Base-by-base conservation (phyloP, 2,329 filamentous ascomycete species). In the Penicillium frequentans region DNA sequence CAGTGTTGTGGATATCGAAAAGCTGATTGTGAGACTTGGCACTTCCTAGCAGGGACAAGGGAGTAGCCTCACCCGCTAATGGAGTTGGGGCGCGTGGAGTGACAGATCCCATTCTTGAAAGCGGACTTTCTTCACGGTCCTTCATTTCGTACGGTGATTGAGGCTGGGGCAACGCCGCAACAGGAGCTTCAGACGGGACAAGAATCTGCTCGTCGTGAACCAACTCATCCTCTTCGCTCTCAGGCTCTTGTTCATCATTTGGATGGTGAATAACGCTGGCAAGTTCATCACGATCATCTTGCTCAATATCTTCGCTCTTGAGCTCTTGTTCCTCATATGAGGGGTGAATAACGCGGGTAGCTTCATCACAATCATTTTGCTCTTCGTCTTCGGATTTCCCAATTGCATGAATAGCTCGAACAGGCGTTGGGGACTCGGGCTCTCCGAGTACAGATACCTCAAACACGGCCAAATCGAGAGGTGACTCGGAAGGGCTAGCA, bases 21-120 rank as follows among this genome's bases (percentile, higher is more conserved):
- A 69, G 48, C 33, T 69, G 65, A 24, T 65, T 65, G 44, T 73
- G 68, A 8, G 73, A 73, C 8, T 65, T 63, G 19, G 64, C 65
- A 31, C 65, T 58, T 19, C 39, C 53, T 11, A 24, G 50, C 44
- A 62, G 49, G 21, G 55, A 56, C 24, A 50, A 51, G 23, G 39
- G 39, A 6, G 60, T 60, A 7, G 44, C 44, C 16, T 51, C 21
- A 19, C 29, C 52, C 6, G 51, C 44, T 24, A 64, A 63, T 4
- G 68, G 64, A 27, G 68, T 66, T 3, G 64, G 61, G 10, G 62
- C 64, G 21, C 61, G 50, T 6, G 67, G 64, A 21, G 65, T 61
- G 16, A 62, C 59, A 13, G 51, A 52, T n/a, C 55, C 42, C 29
- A 59, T 51, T 16, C 29, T 52, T 46, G 39, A 52, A 4, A 58